Percentiles rank a stretch among this genome's conserved stretches.
Conservation (phyloP, 1,284 basidiomycete species). For the Cystobasidium slooffiae region DNA sequence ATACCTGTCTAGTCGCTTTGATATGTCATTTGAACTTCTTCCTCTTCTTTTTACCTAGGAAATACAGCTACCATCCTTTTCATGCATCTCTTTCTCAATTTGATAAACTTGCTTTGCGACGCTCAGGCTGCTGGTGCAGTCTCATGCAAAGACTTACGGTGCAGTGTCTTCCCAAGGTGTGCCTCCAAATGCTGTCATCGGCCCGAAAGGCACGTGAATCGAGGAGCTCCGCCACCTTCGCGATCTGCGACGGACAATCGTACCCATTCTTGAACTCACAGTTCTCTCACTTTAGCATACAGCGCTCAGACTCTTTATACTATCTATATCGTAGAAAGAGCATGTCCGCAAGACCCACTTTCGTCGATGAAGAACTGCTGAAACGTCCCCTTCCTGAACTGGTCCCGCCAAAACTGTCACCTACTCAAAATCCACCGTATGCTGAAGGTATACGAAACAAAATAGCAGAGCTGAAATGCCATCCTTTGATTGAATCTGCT, state of each 20-base stretch:
- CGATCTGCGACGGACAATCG: background rate
- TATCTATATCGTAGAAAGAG: background rate
- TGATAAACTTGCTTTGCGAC: no score
- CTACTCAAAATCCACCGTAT: conserved; percentile 36
- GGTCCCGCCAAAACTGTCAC: conserved; percentile 39
- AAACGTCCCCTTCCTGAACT: conserved; percentile 38
- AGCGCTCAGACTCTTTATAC: background rate
- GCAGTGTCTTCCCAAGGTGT: no score
- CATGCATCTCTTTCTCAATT: no score
- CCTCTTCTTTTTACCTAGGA: no score
- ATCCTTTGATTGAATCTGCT: conserved; percentile 40
- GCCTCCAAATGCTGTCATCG: no score
- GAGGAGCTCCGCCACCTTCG: background rate
- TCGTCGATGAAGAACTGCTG: conserved; percentile 34
- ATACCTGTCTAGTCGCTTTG: no score
- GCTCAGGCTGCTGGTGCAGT: no score
- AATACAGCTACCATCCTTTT: no score
- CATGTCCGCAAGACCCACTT: conserved; percentile 21
- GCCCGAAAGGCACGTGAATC: conserved; percentile 10
- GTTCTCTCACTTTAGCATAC: background rate
- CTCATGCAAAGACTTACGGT: no score
- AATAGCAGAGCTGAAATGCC: conserved; percentile 43
- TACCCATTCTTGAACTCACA: no score
- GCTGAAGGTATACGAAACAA: conserved; percentile 17
- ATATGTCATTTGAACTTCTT: no score